Evolutionary conservation across 2,329 filamentous ascomycete species (phyloP).

Genomic region (Talaromyces sp.): DNA sequence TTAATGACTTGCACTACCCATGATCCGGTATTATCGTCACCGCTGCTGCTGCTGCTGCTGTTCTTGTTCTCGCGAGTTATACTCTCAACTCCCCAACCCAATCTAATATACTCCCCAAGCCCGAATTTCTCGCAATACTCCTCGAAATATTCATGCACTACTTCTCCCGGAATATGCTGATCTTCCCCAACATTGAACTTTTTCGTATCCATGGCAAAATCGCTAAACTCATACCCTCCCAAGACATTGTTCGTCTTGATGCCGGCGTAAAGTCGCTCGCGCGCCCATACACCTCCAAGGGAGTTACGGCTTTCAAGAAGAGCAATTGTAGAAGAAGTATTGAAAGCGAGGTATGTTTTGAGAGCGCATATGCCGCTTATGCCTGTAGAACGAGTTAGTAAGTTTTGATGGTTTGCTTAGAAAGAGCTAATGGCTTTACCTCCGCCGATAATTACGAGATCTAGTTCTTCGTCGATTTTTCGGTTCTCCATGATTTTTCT

Average conservation of each 20-base stretch:
- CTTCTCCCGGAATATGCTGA: conserved; percentile 54
- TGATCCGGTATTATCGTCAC: background rate
- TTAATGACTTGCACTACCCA: background rate
- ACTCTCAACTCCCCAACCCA: conserved; percentile 2
- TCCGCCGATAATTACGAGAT: background rate
- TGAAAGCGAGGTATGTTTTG: conserved; percentile 55
- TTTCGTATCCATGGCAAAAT: conserved; percentile 62
- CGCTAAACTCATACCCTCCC: conserved; percentile 67
- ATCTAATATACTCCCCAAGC: conserved; percentile 42
- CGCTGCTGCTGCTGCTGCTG: background rate
- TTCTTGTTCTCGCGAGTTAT: background rate
- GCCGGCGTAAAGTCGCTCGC: conserved; percentile 58
- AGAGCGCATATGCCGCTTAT: conserved; percentile 33
- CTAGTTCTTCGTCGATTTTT: background rate
- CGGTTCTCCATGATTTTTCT: background rate
- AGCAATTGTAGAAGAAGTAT: conserved; percentile 51
- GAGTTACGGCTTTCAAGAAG: conserved; percentile 54
- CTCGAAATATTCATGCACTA: conserved; percentile 52
- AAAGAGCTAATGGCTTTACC: background rate
- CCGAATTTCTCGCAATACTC: conserved; percentile 51
- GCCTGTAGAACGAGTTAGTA: background rate
- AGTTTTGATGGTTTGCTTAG: background rate
- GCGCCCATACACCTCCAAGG: conserved; percentile 65
- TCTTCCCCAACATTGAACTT: conserved; percentile 45
- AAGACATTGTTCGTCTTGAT: conserved; percentile 70